Percentiles rank a stretch among this genome's conserved stretches.
phyloP scores from a whole-genome alignment of 129 eudicot genomes.

The Smallanthus sonchifolius region DNA sequence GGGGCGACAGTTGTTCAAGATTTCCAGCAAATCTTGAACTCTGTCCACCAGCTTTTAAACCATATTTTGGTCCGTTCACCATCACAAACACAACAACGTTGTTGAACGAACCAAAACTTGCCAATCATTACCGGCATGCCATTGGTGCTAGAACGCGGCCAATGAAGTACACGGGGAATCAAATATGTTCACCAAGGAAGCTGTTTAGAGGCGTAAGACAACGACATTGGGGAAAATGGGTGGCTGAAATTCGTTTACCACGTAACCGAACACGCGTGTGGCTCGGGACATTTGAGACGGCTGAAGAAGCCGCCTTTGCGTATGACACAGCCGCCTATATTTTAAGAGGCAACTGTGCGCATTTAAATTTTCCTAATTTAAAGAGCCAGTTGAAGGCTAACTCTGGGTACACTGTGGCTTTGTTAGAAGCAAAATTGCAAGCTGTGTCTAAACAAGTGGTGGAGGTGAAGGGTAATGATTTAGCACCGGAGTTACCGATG shows the following conservation, averaged over 20 bases:
- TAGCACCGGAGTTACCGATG: not conserved
- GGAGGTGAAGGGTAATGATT: constrained; percentile 8
- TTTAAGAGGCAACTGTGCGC: constrained; percentile 77
- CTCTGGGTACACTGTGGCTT: constrained; percentile 55
- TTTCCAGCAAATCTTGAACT: constrained; percentile 45
- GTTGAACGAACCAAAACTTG: too few relatives aligned
- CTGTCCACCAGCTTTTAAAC: constrained; percentile 17
- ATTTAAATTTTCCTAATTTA: constrained; percentile 69
- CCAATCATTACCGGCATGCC: constrained; percentile 35
- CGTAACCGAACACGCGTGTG: constrained; percentile 76
- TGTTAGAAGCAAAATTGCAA: constrained; percentile 69
- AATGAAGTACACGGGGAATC: constrained; percentile 40
- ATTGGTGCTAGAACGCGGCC: constrained; percentile 42
- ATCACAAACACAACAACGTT: too few relatives aligned
- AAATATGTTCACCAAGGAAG: constrained; percentile 36
- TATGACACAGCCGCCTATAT: constrained; percentile 89
- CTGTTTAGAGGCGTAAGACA: constrained; percentile 85
- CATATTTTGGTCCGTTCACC: not conserved
- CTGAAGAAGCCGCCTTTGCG: constrained; percentile 86
- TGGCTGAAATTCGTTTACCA: constrained; percentile 82
- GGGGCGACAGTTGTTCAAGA: not conserved
- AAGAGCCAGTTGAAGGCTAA: constrained; percentile 60
- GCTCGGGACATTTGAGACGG: constrained; percentile 84
- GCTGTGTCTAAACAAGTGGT: constrained; percentile 30
- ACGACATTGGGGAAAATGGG: constrained; percentile 98